These are phyloP conservation scores for Backusella mclennaniae DNA, from an alignment of 192 early-diverging fungal species.

Conservation along the genomic window DNA sequence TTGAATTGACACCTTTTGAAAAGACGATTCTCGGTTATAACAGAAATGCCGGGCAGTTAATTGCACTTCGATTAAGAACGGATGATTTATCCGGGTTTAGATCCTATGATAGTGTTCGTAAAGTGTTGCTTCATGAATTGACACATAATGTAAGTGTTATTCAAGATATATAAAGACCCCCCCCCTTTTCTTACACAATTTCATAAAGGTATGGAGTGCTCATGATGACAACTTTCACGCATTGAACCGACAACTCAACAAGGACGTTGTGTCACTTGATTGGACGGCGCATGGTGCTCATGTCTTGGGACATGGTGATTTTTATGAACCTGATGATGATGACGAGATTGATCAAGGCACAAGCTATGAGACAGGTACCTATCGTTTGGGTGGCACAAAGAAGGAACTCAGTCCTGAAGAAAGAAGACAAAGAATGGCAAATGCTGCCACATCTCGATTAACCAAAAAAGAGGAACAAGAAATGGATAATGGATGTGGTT, in stretches of 20 bases:
- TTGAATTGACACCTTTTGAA: slow-evolving; percentile 70
- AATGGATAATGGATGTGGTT: slow-evolving; percentile 55
- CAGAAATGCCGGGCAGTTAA: slow-evolving; percentile 66
- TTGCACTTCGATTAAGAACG: slow-evolving; percentile 75
- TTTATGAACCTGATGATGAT: slow-evolving; percentile 40
- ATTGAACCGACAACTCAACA: slow-evolving; percentile 71
- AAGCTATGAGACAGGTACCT: slow-evolving; percentile 56
- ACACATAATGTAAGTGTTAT: slow-evolving; percentile 57
- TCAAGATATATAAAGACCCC: too few species aligned
- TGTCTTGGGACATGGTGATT: slow-evolving; percentile 33
- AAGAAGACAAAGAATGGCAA: slow-evolving; percentile 50
- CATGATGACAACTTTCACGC: slow-evolving; percentile 75
- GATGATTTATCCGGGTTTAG: slow-evolving; percentile 76
- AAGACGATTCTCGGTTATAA: slow-evolving; percentile 68
- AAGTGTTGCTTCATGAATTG: slow-evolving; percentile 77
- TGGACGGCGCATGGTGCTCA: slow-evolving; percentile 44
- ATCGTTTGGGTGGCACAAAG: slow-evolving; percentile 45
- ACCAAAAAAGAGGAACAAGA: slow-evolving; percentile 64
- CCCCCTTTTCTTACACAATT: neutral
- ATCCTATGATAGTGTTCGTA: slow-evolving; percentile 62
- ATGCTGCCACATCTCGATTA: slow-evolving; percentile 57
- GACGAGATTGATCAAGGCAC: slow-evolving; percentile 31
- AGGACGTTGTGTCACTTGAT: slow-evolving; percentile 54
- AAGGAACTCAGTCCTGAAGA: neutral
- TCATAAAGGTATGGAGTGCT: slow-evolving; percentile 49